A percentile compares a stretch with the other conserved stretches of the same genome.
These are phyloP conservation scores for Angomonas desouzai DNA, from an alignment of 208 protist genomes.

Conservation along the genomic window DNA sequence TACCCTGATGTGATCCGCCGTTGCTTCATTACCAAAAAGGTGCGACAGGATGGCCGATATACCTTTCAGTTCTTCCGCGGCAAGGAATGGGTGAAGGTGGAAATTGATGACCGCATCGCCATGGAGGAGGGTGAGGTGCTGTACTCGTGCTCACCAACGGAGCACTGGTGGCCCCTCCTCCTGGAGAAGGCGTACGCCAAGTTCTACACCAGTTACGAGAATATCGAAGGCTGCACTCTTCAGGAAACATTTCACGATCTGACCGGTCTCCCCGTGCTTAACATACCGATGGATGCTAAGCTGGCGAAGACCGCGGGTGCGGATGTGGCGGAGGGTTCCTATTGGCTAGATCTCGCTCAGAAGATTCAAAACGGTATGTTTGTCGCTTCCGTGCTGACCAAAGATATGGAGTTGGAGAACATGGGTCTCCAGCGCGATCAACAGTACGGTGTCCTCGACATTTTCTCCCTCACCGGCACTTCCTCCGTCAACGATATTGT, in stretches of 20 bases:
- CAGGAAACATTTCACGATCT: slow-evolving; percentile 77
- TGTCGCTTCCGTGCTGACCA: slow-evolving; percentile 42
- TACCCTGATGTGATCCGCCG: slow-evolving; percentile 71
- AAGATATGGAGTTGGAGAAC: slow-evolving; percentile 23
- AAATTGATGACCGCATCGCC: slow-evolving; percentile 75
- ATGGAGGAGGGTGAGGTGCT: slow-evolving; percentile 46
- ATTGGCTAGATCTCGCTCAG: slow-evolving; percentile 41
- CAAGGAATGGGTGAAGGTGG: slow-evolving; percentile 69
- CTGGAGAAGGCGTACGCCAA: slow-evolving; percentile 91
- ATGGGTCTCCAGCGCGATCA: slow-evolving; percentile 63
- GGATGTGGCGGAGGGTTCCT: slow-evolving; percentile 29
- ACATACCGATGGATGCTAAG: slow-evolving; percentile 60
- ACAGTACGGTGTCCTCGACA: slow-evolving; percentile 60
- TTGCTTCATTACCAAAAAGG: slow-evolving; percentile 78
- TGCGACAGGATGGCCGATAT: slow-evolving; percentile 74
- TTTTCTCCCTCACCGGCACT: slow-evolving; percentile 51
- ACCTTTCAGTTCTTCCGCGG: slow-evolving; percentile 81
- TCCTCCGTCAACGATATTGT: slow-evolving; percentile 46
- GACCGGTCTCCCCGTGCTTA: slow-evolving; percentile 71
- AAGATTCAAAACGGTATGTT: slow-evolving; percentile 42
- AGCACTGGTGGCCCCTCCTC: slow-evolving; percentile 80
- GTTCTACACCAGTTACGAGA: slow-evolving; percentile 72
- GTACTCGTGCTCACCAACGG: slow-evolving; percentile 58
- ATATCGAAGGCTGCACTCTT: slow-evolving; percentile 67
- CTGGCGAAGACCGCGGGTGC: slow-evolving; percentile 52